Conservation (phyloP, 352 stramenopile genomes). For the Chrysophaeum taylorii region DNA sequence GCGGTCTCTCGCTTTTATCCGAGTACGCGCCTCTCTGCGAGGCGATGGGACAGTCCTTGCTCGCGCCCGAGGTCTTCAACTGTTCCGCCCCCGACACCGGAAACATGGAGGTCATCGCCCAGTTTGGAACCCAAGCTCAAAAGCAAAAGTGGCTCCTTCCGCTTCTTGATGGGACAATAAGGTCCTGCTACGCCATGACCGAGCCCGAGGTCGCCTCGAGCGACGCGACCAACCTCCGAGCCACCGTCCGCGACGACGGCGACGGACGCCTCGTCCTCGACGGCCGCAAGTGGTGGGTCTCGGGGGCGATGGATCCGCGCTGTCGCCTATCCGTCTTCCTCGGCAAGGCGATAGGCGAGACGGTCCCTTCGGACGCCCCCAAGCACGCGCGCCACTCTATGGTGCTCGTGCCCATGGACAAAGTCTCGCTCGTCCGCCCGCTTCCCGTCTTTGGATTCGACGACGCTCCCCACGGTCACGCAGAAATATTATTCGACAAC, state of each 20-base stretch:
- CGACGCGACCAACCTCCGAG: conserved; percentile 89
- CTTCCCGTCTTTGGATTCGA: conserved; percentile 89
- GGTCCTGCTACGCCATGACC: conserved; percentile 93
- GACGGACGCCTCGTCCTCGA: conserved; percentile 83
- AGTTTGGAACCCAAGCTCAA: conserved; percentile 63
- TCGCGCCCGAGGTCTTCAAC: background rate
- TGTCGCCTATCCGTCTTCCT: conserved; percentile 42
- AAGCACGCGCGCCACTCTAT: conserved; percentile 29
- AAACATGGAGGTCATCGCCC: conserved; percentile 96
- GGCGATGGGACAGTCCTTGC: background rate
- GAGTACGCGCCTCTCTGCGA: conserved; percentile 10
- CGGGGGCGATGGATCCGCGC: conserved; percentile 81
- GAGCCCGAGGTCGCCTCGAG: conserved; percentile 77
- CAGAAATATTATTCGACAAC: conserved; percentile 56
- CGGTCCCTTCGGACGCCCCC: conserved; percentile 15
- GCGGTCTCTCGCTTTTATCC: background rate
- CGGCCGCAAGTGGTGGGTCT: conserved; percentile 90
- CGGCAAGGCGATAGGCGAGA: conserved; percentile 5
- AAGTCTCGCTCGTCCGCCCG: conserved; percentile 42
- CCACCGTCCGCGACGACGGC: conserved; percentile 44
- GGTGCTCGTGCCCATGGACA: conserved; percentile 40
- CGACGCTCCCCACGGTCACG: conserved; percentile 79
- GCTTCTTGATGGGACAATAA: conserved; percentile 78
- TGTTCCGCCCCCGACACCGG: conserved; percentile 75
- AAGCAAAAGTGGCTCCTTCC: conserved; percentile 73